Evolutionary conservation across 2,329 filamentous ascomycete genomes (phyloP), one percentile per base, ranked within the genome.

Genomic region (Fonsecaea pugnacius): DNA sequence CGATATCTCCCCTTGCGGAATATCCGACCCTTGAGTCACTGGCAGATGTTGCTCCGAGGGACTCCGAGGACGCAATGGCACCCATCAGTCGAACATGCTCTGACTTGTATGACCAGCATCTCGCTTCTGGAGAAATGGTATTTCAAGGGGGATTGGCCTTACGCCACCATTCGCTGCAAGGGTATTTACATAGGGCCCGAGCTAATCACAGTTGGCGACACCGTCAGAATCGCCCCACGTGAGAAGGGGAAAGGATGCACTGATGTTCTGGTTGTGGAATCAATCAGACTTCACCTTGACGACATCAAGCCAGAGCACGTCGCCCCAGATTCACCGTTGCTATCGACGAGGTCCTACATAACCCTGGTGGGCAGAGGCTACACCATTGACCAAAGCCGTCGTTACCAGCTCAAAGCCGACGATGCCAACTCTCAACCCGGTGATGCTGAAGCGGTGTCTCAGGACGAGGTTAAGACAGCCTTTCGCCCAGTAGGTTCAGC

Each of bases 131-230:
- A 83, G 7, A 84, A 82, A 58, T 78, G 80, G 58, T 79, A 77
- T 27, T 84, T 87, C 71, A 78, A 74, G 24, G 85, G 85, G 0
- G 72, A 68, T 1, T 87, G 85, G 84, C 84, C 84, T 0, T 73
- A 82, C 16, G 84, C 83, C 0, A 77, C 74, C 0, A 77, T 88
- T n/a, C 80, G 79, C 58, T 83, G 79, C 63, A 78, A 79, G 55
- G 85, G 82, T 0, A 78, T 87, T 6, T 87, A 81, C 65, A 72
- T 88, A 2, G 86, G 86, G 0, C 71, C 82, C 2, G 86, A 89
- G 70, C 74, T 87, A 33, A 71, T 88, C 10, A 75, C 78, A 4
- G 72, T 82, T 4, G 84, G 84, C 1, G 86, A 89, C 65, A 75
- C 78, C 0, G 80, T 87, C 1, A 83, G 85, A 4, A 72, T 89